Evolutionary conservation across 495 filamentous ascomycete species (phyloP), one percentile per base, ranked within the genome.

Genomic region (Aspergillus olivimuriae): DNA sequence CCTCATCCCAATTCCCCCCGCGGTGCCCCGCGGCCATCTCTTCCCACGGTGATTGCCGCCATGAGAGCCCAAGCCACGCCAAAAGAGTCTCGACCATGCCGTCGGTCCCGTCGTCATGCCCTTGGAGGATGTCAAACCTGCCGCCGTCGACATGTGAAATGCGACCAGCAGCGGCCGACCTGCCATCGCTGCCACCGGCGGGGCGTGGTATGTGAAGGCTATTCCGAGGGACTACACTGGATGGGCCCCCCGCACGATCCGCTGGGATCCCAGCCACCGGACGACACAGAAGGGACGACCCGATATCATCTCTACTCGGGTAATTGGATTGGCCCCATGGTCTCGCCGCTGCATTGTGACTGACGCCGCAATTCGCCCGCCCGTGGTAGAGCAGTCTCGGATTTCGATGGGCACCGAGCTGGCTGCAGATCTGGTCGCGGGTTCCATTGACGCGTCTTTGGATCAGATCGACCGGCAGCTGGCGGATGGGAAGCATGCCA

Each of bases 101-200:
- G n/a, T n/a, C n/a, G n/a, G n/a, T n/a, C n/a, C n/a, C n/a, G n/a
- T n/a, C n/a, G n/a, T n/a, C 61, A 64, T 42, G 43, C 50, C 4
- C 34, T 64, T 14, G 61, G 58, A 62, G 46, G 58, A 40, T 52
- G 58, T 63, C 57, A 52, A 33, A 70, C 64, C 6, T 51, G 60
- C 56, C 38, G 62, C 37, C 30, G 63, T 39, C 46, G 65, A 48
- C 48, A 72, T 53, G 26, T 72, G 61, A 50, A 62, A 56, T 58
- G 66, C 45, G 64, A 70, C 34, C 62, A 70, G 43, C 53, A 53
- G 36, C 51, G 60, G 34, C 66, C 66, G n/a, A 34, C 44, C 4
- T 70, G 66, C 37, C 51, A 52, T 0, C 60, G 51, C 2, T 66
- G 60, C 36, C 54, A 46, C 9, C 40, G 48, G 6, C 44, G 53